Evolutionary conservation across 805 yeast genomes (phyloP).

Genomic region (Ogataea pilisensis): DNA sequence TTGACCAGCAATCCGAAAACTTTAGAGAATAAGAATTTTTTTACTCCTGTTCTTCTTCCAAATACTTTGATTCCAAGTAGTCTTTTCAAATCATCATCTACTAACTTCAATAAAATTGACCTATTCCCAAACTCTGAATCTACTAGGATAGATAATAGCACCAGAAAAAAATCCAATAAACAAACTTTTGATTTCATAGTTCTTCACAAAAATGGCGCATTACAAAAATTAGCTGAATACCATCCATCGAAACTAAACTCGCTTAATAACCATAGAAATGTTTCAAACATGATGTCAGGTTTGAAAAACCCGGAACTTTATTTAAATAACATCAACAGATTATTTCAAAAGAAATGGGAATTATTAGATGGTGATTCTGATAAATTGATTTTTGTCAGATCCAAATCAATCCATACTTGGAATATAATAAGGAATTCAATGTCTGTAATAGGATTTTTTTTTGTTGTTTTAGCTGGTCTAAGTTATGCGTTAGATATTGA

Average conservation of each 20-base stretch:
- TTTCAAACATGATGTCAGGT: constrained; percentile 15
- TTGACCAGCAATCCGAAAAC: constrained; percentile 33
- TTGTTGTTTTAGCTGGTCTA: constrained; percentile 22
- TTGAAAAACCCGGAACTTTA: constrained; percentile 37
- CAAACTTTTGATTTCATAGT: constrained; percentile 16
- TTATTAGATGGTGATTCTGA: constrained; percentile 49
- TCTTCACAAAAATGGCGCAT: constrained; percentile 32
- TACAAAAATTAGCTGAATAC: constrained; percentile 10
- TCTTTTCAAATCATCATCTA: constrained; percentile 1
- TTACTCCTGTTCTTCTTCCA: constrained; percentile 40
- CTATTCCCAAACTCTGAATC: constrained; percentile 23
- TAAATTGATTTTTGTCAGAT: constrained; percentile 39
- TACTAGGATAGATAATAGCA: too few relatives aligned
- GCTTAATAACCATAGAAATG: constrained; percentile 8
- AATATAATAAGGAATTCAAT: constrained; percentile 21
- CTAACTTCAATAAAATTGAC: constrained; percentile 6
- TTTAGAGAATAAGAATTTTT: constrained; percentile 39
- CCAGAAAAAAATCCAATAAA: background rate
- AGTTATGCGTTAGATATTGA: constrained; percentile 26
- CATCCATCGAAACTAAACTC: constrained; percentile 1
- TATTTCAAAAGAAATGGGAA: constrained; percentile 47
- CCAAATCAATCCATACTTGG: constrained; percentile 8
- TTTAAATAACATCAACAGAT: constrained; percentile 34
- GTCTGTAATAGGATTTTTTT: constrained; percentile 28
- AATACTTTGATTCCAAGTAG: constrained; percentile 26